Conservation (phyloP, 2,329 filamentous ascomycete genomes). For the Escovopsis sp. region DNA sequence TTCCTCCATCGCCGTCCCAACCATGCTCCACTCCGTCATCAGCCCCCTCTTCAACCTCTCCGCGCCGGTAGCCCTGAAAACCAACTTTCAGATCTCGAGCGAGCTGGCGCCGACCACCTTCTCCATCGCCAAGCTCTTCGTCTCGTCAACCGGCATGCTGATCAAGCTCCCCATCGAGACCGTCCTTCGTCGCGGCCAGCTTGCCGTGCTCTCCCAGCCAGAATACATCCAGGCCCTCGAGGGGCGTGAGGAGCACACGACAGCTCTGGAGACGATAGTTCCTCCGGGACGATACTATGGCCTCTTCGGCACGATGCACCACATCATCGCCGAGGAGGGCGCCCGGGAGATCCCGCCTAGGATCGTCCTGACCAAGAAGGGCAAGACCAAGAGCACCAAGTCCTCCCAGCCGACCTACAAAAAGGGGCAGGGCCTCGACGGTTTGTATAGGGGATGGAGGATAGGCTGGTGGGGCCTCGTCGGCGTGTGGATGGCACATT, state of each 20-base stretch:
- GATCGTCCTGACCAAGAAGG: slow-evolving; percentile 18
- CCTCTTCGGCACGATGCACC: slow-evolving; percentile 83
- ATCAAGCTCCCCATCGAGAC: slow-evolving; percentile 86
- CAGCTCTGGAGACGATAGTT: slow-evolving; percentile 56
- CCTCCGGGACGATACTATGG: slow-evolving; percentile 69
- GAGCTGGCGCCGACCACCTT: slow-evolving; percentile 69
- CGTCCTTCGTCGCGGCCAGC: slow-evolving; percentile 75
- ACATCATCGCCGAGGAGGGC: slow-evolving; percentile 74
- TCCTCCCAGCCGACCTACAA: slow-evolving; percentile 22
- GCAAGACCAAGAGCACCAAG: slow-evolving; percentile 18
- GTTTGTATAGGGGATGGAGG: slow-evolving; percentile 61
- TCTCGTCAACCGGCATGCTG: slow-evolving; percentile 66
- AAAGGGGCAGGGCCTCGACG: slow-evolving; percentile 53
- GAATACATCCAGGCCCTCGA: slow-evolving; percentile 36
- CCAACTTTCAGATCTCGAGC: slow-evolving; percentile 72
- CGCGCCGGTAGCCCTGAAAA: slow-evolving; percentile 71
- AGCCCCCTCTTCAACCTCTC: slow-evolving; percentile 72
- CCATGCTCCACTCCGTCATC: slow-evolving; percentile 69
- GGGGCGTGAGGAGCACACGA: slow-evolving; percentile 15
- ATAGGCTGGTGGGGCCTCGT: slow-evolving; percentile 66
- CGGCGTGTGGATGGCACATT: slow-evolving; percentile 56
- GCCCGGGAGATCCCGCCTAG: slow-evolving; percentile 30
- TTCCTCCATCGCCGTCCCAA: slow-evolving; percentile 60
- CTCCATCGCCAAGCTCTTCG: slow-evolving; percentile 66
- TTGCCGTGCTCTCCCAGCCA: slow-evolving; percentile 49